Conservation (phyloP, 306 rosid species). For the Rubus parviflorus region DNA sequence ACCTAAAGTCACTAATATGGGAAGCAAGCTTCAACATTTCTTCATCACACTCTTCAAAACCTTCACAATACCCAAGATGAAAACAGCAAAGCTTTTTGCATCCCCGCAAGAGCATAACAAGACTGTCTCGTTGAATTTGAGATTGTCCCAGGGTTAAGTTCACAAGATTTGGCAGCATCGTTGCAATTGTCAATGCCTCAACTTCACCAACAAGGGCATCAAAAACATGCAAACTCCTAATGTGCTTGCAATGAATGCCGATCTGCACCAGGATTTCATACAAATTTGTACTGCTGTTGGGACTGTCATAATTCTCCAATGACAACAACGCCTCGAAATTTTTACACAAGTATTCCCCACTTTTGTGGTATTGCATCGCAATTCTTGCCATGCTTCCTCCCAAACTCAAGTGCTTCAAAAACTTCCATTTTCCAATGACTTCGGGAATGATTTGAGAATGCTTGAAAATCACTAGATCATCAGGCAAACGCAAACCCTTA, state of each 20-base stretch:
- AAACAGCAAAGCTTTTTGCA: neutral
- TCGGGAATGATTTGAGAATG: neutral
- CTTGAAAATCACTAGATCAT: neutral
- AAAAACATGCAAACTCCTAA: neutral
- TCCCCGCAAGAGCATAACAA: neutral
- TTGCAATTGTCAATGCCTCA: neutral
- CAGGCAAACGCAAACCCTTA: neutral
- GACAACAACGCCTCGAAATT: neutral
- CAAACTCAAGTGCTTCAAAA: neutral
- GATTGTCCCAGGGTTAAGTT: neutral
- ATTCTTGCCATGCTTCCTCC: neutral
- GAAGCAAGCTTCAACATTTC: too few species aligned
- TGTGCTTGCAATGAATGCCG: neutral
- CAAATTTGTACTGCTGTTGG: neutral
- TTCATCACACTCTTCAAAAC: neutral
- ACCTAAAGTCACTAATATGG: too few species aligned
- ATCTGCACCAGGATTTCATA: neutral
- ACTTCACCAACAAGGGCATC: neutral
- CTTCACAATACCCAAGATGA: neutral
- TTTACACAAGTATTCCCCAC: neutral
- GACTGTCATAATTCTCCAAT: neutral
- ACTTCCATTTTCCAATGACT: neutral
- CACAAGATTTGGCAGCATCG: neutral
- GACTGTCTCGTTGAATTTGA: neutral
- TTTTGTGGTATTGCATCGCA: neutral